Evolutionary conservation across 345 rosid species (phyloP).

Genomic region (Murraya koenigii): DNA sequence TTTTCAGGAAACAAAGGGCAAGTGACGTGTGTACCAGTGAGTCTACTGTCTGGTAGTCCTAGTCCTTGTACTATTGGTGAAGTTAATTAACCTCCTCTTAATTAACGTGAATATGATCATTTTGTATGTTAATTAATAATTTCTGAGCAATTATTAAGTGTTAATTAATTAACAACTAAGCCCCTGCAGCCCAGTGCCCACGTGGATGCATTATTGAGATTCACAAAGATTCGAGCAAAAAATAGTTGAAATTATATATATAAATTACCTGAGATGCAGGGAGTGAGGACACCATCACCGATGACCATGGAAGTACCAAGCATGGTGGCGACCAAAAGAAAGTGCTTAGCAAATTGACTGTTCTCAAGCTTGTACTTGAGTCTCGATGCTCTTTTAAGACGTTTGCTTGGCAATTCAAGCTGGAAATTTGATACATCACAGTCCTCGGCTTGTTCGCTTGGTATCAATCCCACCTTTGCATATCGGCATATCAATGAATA

Average conservation of each 20-base stretch:
- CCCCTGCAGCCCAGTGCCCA: neutral
- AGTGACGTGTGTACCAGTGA: neutral
- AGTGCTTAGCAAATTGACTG: conserved; percentile 32
- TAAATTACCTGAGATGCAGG: conserved; percentile 53
- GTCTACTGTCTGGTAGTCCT: no score
- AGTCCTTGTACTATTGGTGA: neutral
- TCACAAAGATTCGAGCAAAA: neutral
- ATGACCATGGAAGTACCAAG: conserved; percentile 60
- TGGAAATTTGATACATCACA: conserved; percentile 29
- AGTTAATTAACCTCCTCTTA: no score
- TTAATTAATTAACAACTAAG: neutral
- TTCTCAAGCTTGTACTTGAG: conserved; percentile 33
- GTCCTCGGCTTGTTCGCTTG: conserved; percentile 47
- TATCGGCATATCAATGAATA: conserved; percentile 52
- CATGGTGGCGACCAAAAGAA: conserved; percentile 43
- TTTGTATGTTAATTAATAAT: no score
- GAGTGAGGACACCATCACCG: conserved; percentile 62
- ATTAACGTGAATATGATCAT: no score
- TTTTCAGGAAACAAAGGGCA: neutral
- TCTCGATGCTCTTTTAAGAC: conserved; percentile 28
- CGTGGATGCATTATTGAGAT: neutral
- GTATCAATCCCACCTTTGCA: conserved; percentile 46
- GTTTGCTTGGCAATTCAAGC: conserved; percentile 29
- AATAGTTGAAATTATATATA: neutral
- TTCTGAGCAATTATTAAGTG: neutral